A percentile compares a stretch with the other conserved stretches of the same genome.
Evolutionary conservation across 2,329 filamentous ascomycete genomes (phyloP).

Genomic region (Aspergillus calidoustus): DNA sequence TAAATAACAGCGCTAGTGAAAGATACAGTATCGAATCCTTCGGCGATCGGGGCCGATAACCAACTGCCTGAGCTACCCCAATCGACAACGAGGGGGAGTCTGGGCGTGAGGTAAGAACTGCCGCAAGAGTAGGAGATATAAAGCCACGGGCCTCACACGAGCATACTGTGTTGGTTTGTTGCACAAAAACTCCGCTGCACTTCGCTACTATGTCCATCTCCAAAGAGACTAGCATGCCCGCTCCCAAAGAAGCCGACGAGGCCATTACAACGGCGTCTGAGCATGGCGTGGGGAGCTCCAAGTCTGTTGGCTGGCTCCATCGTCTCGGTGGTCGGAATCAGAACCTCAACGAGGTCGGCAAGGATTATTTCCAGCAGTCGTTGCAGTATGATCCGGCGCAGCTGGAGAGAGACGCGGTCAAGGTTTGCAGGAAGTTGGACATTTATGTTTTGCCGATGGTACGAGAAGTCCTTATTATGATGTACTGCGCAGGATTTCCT

Average conservation of each 20-base stretch:
- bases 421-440: constrained; percentile 7
- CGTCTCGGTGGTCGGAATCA: not conserved
- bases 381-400: constrained; percentile 1
- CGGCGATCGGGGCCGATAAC: not conserved
- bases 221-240: not conserved
- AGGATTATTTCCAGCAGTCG: constrained; percentile 3
- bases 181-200: not conserved
- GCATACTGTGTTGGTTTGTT: not conserved
- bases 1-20: not conserved
- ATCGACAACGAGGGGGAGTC: not conserved
- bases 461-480: not conserved
- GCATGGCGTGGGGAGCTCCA: not conserved
- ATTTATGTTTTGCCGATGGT: constrained; percentile 9
- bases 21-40: not conserved
- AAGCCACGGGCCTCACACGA: not conserved
- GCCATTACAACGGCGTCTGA: not conserved
- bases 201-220: not conserved
- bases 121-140: not conserved
- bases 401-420: constrained; percentile 4
- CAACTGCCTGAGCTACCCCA: not conserved
- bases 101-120: too few species aligned
- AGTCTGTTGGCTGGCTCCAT: not conserved
- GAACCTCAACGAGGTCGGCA: constrained; percentile 1
- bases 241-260: not conserved
- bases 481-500: not conserved